Conservation (phyloP, 805 yeast species). For the Teunomyces atbi region DNA sequence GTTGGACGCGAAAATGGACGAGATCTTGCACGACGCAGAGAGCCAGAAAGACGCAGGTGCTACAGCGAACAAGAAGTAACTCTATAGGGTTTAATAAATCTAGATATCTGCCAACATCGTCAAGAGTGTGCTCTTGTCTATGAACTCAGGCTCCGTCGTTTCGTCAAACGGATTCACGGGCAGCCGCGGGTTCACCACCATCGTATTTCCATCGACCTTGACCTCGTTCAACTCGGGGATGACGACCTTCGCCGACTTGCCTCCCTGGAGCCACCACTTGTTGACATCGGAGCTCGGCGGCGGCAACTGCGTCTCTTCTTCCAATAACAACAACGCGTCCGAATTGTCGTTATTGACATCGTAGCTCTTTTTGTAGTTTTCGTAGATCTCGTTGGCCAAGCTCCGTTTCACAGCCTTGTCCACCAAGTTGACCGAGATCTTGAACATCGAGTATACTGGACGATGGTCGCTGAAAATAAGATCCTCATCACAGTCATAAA, state of each 20-base stretch:
- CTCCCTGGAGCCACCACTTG: slow-evolving; percentile 93
- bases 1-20: slow-evolving; percentile 63
- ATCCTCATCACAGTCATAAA: slow-evolving; percentile 57
- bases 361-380: slow-evolving; percentile 48
- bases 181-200: slow-evolving; percentile 63
- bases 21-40: slow-evolving; percentile 50
- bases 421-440: slow-evolving; percentile 60
- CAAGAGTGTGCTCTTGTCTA: slow-evolving; percentile 24
- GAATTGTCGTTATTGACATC: slow-evolving; percentile 37
- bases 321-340: slow-evolving; percentile 23
- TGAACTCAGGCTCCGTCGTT: slow-evolving; percentile 53
- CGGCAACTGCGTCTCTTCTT: slow-evolving; percentile 51
- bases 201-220: slow-evolving; percentile 13
- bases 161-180: slow-evolving; percentile 72
- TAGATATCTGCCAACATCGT: slow-evolving; percentile 7
- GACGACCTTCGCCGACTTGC: slow-evolving; percentile 66
- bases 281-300: slow-evolving; percentile 81
- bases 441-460: slow-evolving; percentile 78
- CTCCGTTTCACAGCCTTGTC: slow-evolving; percentile 58
- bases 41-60: slow-evolving; percentile 9
- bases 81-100: neutral
- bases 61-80: neutral
- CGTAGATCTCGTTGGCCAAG: slow-evolving; percentile 59
- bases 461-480: slow-evolving; percentile 82
- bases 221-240: slow-evolving; percentile 44